Evolutionary conservation across 352 stramenopile species (phyloP).

Genomic region (Paralagenidium karlingii): DNA sequence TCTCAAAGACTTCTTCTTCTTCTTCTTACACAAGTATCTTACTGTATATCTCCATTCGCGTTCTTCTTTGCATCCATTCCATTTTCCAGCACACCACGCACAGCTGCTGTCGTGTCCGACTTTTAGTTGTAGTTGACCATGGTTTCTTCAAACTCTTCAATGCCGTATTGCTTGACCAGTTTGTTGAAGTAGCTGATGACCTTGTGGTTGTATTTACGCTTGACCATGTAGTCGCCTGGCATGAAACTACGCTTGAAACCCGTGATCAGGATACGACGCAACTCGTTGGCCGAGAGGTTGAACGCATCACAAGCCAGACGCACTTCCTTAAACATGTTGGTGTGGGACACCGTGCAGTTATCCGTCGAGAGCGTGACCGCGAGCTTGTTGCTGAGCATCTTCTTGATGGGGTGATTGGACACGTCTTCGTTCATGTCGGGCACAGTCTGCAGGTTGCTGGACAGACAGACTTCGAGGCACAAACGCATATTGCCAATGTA

Average conservation of each 20-base stretch:
- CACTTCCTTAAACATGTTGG: slow-evolving; percentile 73
- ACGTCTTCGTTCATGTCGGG: slow-evolving; percentile 63
- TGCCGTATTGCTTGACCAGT: slow-evolving; percentile 51
- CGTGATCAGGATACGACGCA: slow-evolving; percentile 66
- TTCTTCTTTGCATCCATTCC: too few species aligned
- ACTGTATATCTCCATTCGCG: too few species aligned
- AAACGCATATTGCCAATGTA: slow-evolving; percentile 72
- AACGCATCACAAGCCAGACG: slow-evolving; percentile 74
- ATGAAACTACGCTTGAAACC: slow-evolving; percentile 83
- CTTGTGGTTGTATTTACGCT: slow-evolving; percentile 73
- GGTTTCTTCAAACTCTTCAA: too few species aligned
- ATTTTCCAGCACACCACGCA: too few species aligned
- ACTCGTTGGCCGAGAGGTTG: slow-evolving; percentile 44
- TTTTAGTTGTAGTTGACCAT: too few species aligned
- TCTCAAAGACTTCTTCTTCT: too few species aligned
- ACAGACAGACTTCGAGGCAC: slow-evolving; percentile 80
- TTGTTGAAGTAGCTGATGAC: slow-evolving; percentile 83
- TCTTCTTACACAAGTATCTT: too few species aligned
- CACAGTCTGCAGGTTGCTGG: slow-evolving; percentile 79
- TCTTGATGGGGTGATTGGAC: slow-evolving; percentile 50
- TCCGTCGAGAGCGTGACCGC: slow-evolving; percentile 77
- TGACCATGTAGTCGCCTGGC: slow-evolving; percentile 53
- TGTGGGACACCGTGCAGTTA: slow-evolving; percentile 81
- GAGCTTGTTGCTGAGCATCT: slow-evolving; percentile 78
- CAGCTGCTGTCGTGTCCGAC: too few species aligned